A percentile compares a stretch with the other conserved stretches of the same genome.
These are phyloP conservation scores for Brassica hybrid DNA, from an alignment of 441 rosid species.

Conservation along the genomic window DNA sequence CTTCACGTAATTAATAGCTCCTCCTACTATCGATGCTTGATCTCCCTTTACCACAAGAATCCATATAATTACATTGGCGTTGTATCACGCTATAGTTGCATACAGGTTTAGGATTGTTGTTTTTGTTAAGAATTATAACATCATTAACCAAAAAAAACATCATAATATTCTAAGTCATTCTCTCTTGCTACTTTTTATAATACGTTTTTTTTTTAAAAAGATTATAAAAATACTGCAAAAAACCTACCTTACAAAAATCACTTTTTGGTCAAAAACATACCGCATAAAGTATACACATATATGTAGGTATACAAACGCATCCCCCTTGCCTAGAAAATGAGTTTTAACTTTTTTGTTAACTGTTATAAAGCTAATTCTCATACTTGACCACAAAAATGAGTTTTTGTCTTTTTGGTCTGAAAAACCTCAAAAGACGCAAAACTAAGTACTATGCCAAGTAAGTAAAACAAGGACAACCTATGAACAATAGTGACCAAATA, in stretches of 20 bases:
- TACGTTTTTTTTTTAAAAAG: not conserved
- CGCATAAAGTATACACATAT: not conserved
- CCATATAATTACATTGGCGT: not conserved
- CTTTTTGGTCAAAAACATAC: not conserved
- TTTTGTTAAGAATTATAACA: not conserved
- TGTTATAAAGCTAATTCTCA: not conserved
- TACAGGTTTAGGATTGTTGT: not conserved
- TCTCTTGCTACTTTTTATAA: not conserved
- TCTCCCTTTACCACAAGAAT: not conserved
- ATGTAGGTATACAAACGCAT: not conserved
- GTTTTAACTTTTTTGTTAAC: not conserved
- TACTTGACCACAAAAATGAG: not conserved
- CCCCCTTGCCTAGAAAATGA: not conserved
- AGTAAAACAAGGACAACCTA: not conserved
- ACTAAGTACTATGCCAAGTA: not conserved
- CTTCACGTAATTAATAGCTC: not conserved
- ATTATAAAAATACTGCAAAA: not conserved
- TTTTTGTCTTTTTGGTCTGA: not conserved
- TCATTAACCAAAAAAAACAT: not conserved
- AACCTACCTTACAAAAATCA: not conserved
- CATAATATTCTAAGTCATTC: not conserved
- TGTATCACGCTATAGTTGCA: not conserved
- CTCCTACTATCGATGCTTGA: conserved; percentile 4
- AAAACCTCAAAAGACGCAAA: not conserved
- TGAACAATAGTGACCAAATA: not conserved